A percentile compares a stretch with the other conserved stretches of the same genome.
Conservation (phyloP, 2,329 filamentous ascomycete species). For the Penicillium sp. region DNA sequence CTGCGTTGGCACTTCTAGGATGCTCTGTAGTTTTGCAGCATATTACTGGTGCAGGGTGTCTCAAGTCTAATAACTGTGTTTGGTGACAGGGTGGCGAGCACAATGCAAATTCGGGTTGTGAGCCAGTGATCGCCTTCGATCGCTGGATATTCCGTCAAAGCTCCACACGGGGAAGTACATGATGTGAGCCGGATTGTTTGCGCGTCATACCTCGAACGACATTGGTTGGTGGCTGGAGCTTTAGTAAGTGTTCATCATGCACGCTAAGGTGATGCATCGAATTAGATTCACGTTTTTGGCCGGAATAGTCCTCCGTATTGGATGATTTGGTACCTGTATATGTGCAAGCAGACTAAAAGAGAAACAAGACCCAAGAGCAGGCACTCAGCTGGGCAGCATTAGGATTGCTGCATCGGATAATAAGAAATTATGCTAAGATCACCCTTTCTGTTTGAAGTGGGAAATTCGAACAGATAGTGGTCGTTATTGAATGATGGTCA, state of each 20-base stretch:
- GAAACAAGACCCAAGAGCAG: not conserved
- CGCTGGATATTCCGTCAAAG: not conserved
- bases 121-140: not conserved
- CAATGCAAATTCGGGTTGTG: not conserved
- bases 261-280: not conserved
- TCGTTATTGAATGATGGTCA: too few species aligned
- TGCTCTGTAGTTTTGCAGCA: not conserved
- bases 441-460: too few species aligned
- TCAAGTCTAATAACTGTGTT: not conserved
- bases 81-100: not conserved
- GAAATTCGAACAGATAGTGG: too few species aligned
- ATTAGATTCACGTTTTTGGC: not conserved
- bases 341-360: not conserved
- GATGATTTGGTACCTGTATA: not conserved
- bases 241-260: not conserved
- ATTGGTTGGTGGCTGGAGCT: not conserved
- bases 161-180: slow-evolving; percentile 1
- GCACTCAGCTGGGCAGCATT: not conserved
- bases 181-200: not conserved
- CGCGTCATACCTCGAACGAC: not conserved
- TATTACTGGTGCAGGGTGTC: not conserved
- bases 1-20: not conserved
- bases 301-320: not conserved
- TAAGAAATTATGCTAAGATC: not conserved
- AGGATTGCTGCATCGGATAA: not conserved